Evolutionary conservation across 192 early-diverging fungal species (phyloP).

Genomic region (Coemansia sp.): DNA sequence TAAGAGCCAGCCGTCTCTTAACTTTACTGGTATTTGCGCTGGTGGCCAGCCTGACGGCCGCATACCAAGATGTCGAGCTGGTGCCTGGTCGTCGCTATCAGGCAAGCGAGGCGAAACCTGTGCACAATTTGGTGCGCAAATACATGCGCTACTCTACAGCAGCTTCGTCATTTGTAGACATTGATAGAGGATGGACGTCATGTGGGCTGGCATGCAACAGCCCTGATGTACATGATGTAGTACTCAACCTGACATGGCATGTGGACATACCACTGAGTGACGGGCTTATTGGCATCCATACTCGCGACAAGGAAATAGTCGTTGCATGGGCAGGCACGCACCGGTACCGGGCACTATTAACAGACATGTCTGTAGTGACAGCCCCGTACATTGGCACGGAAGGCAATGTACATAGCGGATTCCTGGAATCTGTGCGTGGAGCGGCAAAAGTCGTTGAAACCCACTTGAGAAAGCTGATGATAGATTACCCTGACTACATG

Average conservation of each 20-base stretch:
- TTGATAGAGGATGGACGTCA: conserved; percentile 32
- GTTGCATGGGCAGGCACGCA: conserved; percentile 51
- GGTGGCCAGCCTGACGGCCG: background rate
- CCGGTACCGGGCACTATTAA: conserved; percentile 45
- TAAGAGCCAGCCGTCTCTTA: background rate
- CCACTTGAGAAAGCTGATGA: conserved; percentile 20
- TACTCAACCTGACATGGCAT: conserved; percentile 51
- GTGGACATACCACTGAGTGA: conserved; percentile 46
- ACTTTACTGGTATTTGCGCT: background rate
- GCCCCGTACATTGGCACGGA: conserved; percentile 28
- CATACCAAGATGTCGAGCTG: conserved; percentile 26
- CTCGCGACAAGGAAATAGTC: conserved; percentile 36
- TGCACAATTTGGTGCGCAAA: conserved; percentile 36
- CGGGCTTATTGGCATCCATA: conserved; percentile 36
- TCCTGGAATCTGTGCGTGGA: conserved; percentile 31
- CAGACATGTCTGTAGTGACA: conserved; percentile 44
- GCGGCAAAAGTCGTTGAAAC: conserved; percentile 4
- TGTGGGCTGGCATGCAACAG: conserved; percentile 47
- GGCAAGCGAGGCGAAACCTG: conserved; percentile 22
- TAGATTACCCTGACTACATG: conserved; percentile 37
- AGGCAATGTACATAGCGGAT: conserved; percentile 44
- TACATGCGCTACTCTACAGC: conserved; percentile 57
- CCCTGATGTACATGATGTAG: conserved; percentile 40
- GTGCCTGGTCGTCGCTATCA: conserved; percentile 34
- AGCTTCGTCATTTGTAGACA: conserved; percentile 49